A percentile compares a stretch with the other conserved stretches of the same genome.
Evolutionary conservation across 2,329 filamentous ascomycete genomes (phyloP).

Genomic region (Pestalotiopsis sp.): DNA sequence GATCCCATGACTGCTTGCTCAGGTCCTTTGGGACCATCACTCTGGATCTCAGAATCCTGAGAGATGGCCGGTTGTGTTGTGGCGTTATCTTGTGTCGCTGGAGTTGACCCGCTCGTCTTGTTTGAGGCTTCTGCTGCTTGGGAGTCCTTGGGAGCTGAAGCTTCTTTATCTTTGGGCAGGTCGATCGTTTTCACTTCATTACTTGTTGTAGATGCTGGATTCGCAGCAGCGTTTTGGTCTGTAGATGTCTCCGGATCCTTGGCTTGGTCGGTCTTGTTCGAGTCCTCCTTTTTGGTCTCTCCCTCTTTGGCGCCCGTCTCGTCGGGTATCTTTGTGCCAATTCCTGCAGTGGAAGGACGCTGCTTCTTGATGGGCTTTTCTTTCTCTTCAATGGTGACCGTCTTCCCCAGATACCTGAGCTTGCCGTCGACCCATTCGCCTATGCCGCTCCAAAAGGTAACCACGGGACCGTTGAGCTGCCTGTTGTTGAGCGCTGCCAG

Average conservation of each 20-base stretch:
- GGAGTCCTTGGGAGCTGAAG: not conserved
- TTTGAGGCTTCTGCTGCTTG: not conserved
- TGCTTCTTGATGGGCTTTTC: conserved; percentile 56
- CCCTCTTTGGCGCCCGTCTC: conserved; percentile 19
- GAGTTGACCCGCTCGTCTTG: not conserved
- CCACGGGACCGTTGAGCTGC: conserved; percentile 83
- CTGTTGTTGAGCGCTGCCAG: conserved; percentile 87
- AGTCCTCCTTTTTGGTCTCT: conserved; percentile 28
- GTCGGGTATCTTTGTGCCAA: conserved; percentile 20
- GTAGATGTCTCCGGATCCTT: not conserved
- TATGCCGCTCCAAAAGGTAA: conserved; percentile 92
- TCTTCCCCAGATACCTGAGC: conserved; percentile 70
- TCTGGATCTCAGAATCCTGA: not conserved
- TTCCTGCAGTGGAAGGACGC: conserved; percentile 37
- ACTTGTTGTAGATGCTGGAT: not conserved
- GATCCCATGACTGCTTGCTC: too few species aligned
- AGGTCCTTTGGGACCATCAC: not conserved
- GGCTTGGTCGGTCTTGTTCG: not conserved
- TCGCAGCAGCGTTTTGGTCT: not conserved
- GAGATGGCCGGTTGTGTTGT: not conserved
- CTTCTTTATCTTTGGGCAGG: not conserved
- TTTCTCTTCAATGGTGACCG: conserved; percentile 63
- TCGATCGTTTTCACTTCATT: not conserved
- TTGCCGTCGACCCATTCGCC: conserved; percentile 79
- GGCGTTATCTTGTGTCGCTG: not conserved